Evolutionary conservation across 805 yeast species (phyloP), one percentile per base, ranked within the genome.

Genomic region (Myxozyma sirexii): DNA sequence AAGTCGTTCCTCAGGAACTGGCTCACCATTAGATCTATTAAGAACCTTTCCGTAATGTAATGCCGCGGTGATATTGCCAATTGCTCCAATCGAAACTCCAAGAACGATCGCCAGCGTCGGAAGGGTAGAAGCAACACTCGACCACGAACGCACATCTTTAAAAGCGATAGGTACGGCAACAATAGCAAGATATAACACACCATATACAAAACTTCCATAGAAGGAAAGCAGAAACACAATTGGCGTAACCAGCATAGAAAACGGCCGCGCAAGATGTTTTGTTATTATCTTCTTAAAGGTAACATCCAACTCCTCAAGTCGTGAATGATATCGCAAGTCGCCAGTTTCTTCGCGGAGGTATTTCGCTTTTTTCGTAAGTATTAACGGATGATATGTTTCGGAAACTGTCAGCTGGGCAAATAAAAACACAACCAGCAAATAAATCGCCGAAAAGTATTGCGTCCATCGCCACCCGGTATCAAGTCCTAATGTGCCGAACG

Each of bases 291-390:
- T 96, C 35, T 76, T 77, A 49, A 88, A 71, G 1, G 87, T 75
- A 72, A 90, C 72, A 50, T 90, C 90, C 71, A 83, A 84, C 31
- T 93, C 94, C 72, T 92, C 97, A 72, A 89, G 96, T 75, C 89
- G 96, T 23, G 97, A 89, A 90, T 90, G 90, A 64, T 89, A 88
- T 69, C 87, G 87, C 61, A 79, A 79, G 72, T 91, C 88, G 47
- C 94, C 92, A 4, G 97, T 88, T 71, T 85, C 86, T 68, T 82
- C 80, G 76, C 97, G 83, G 68, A 90, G 71, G 69, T 73, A 80
- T 55, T 73, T 74, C 19, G 97, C 97, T 70, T 86, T 82, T 42
- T 71, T 78, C 67, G 85, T 84, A 63, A 90, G 77, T 52, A 90
- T 84, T 0, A 68, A 64, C 19, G 74, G 74, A 7, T 70, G 73